Conservation (phyloP, 495 filamentous ascomycete genomes). For the Pseudoneurospora amorphoporcata region DNA sequence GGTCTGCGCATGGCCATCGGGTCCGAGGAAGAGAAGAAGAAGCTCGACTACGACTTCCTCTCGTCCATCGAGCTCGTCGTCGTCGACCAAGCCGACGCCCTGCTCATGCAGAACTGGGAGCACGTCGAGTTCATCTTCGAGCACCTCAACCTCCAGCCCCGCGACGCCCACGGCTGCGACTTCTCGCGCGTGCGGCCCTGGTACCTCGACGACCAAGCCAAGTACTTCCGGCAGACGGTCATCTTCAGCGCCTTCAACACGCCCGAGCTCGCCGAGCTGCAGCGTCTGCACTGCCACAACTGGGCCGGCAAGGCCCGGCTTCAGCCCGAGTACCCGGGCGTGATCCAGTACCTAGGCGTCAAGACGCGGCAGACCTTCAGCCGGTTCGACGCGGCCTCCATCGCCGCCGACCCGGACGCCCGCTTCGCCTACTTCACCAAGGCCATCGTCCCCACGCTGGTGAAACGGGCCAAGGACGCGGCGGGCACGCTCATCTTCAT, state of each 20-base stretch:
- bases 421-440: slow-evolving; percentile 88
- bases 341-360: slow-evolving; percentile 54
- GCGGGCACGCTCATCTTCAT: slow-evolving; percentile 72
- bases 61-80: slow-evolving; percentile 85
- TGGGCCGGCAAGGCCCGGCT: slow-evolving; percentile 65
- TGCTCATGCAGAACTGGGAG: slow-evolving; percentile 98
- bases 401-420: slow-evolving; percentile 67
- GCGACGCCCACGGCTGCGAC: slow-evolving; percentile 85
- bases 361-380: slow-evolving; percentile 79
- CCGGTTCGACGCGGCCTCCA: slow-evolving; percentile 63
- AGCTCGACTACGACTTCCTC: slow-evolving; percentile 82
- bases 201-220: slow-evolving; percentile 82
- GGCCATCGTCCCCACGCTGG: slow-evolving; percentile 63
- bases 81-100: slow-evolving; percentile 83
- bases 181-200: slow-evolving; percentile 82
- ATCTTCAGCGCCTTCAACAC: slow-evolving; percentile 73
- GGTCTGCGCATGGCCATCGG: slow-evolving; percentile 86
- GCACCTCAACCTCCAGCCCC: slow-evolving; percentile 84
- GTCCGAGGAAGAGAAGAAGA: slow-evolving; percentile 57
- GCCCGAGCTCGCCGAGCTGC: slow-evolving; percentile 75
- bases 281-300: slow-evolving; percentile 68
- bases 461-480: slow-evolving; percentile 43
- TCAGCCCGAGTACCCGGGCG: slow-evolving; percentile 53
- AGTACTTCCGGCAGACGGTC: slow-evolving; percentile 73
- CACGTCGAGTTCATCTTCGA: slow-evolving; percentile 83